phyloP scores from a whole-genome alignment of 805 yeast genomes.

The Schwanniomyces vanrijiae region DNA sequence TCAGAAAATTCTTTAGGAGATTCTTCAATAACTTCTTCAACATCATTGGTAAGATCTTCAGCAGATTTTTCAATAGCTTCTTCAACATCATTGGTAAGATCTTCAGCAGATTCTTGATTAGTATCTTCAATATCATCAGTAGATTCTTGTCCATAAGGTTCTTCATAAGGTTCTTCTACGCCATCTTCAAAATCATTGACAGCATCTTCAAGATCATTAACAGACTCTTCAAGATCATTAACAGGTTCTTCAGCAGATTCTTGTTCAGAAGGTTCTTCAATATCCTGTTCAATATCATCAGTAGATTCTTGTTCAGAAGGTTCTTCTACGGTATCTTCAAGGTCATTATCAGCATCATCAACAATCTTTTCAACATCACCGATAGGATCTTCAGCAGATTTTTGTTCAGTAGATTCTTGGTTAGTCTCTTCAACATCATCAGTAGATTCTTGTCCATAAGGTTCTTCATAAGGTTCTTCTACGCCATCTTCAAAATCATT shows the following conservation, averaged over 20 bases:
- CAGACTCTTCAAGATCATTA: background rate
- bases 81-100: background rate
- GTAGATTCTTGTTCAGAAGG: conserved; percentile 3
- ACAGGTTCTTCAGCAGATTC: conserved; percentile 6
- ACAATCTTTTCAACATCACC: background rate
- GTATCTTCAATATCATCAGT: background rate
- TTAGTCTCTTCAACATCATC: conserved; percentile 1
- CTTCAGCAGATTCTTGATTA: conserved; percentile 2
- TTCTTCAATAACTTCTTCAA: background rate
- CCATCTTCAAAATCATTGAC: background rate
- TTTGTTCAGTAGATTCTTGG: conserved; percentile 1
- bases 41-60: background rate
- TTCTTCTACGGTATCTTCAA: background rate
- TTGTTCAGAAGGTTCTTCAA: conserved; percentile 5
- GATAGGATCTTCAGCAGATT: background rate
- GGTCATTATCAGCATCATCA: background rate
- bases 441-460: background rate
- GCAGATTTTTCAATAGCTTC: background rate
- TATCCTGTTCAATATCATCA: conserved; percentile 7
- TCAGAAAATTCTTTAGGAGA: background rate
- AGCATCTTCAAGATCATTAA: conserved; percentile 4
- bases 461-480: background rate
- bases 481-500: background rate
- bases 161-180: background rate
- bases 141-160: background rate